phyloP scores from a whole-genome alignment of 306 rosid species.

The Datisca glomerata region DNA sequence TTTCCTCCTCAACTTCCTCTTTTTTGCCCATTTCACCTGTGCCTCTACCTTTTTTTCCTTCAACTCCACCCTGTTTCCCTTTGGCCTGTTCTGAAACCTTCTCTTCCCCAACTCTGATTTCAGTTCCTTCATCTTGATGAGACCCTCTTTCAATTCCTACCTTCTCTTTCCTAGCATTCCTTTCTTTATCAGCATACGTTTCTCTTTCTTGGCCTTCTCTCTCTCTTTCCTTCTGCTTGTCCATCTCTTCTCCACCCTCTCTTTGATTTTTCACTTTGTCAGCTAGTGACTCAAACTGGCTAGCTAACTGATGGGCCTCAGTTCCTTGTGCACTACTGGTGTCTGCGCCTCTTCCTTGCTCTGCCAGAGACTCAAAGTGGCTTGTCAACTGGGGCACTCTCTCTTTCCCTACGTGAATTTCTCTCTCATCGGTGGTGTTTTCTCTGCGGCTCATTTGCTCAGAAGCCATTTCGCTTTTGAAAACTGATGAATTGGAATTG shows the following conservation, averaged over 20 bases:
- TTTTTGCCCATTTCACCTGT: background rate
- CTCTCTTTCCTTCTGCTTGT: slow-evolving; percentile 5
- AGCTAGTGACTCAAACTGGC: slow-evolving; percentile 36
- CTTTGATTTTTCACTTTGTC: slow-evolving; percentile 18
- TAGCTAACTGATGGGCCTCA: slow-evolving; percentile 23
- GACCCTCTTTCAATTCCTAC: slow-evolving; percentile 6
- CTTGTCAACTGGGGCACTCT: slow-evolving; percentile 41
- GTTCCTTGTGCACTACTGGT: slow-evolving; percentile 11
- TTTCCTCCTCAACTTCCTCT: slow-evolving; percentile 2
- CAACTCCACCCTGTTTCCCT: background rate
- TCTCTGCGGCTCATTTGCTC: slow-evolving; percentile 38
- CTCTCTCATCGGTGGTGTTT: slow-evolving; percentile 27
- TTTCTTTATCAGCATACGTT: slow-evolving; percentile 11
- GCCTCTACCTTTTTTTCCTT: slow-evolving; percentile 2
- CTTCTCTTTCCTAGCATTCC: slow-evolving; percentile 8
- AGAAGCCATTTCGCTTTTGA: slow-evolving; percentile 33
- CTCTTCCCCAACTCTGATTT: slow-evolving; percentile 7
- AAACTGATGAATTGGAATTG: no score
- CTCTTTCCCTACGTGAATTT: slow-evolving; percentile 23
- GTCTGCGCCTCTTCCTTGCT: slow-evolving; percentile 8
- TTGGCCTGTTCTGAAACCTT: slow-evolving; percentile 6
- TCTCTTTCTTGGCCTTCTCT: slow-evolving; percentile 10
- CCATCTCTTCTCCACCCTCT: slow-evolving; percentile 3
- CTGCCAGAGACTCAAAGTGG: slow-evolving; percentile 44
- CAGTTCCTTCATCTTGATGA: no score